Evolutionary conservation across 495 filamentous ascomycete species (phyloP).

Genomic region (Apodospora peruviana): DNA sequence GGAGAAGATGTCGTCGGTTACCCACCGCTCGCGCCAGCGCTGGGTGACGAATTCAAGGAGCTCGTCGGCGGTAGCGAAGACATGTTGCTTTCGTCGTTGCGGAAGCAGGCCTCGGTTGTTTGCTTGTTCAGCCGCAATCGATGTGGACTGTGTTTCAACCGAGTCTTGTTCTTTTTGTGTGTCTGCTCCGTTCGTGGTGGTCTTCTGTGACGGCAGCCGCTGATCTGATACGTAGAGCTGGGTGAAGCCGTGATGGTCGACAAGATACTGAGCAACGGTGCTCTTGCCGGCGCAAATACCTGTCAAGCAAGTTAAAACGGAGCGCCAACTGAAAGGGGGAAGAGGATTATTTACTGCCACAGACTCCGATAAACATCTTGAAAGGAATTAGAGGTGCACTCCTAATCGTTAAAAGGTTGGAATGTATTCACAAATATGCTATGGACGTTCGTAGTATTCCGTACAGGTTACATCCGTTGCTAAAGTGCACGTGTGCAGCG

Average conservation of each 20-base stretch:
- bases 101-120: background rate
- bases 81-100: constrained; percentile 6
- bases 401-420: no score
- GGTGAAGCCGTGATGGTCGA: constrained; percentile 69
- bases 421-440: no score
- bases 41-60: constrained; percentile 82
- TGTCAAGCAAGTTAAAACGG: constrained; percentile 31
- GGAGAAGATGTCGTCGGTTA: constrained; percentile 74
- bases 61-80: constrained; percentile 54
- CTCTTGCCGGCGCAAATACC: constrained; percentile 88
- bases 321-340: background rate
- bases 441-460: no score
- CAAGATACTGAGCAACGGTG: constrained; percentile 77
- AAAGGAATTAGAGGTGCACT: no score
- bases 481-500: no score
- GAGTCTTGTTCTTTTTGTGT: background rate
- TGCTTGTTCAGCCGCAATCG: no score
- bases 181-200: constrained; percentile 14
- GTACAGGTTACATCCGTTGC: constrained; percentile 41
- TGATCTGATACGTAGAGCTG: constrained; percentile 38
- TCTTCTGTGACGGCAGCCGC: background rate
- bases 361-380: constrained; percentile 85
- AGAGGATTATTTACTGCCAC: constrained; percentile 60
- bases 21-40: constrained; percentile 74
- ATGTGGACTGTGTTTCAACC: background rate